phyloP scores from a whole-genome alignment of 2,329 filamentous ascomycete species.

The Moelleriella libera region DNA sequence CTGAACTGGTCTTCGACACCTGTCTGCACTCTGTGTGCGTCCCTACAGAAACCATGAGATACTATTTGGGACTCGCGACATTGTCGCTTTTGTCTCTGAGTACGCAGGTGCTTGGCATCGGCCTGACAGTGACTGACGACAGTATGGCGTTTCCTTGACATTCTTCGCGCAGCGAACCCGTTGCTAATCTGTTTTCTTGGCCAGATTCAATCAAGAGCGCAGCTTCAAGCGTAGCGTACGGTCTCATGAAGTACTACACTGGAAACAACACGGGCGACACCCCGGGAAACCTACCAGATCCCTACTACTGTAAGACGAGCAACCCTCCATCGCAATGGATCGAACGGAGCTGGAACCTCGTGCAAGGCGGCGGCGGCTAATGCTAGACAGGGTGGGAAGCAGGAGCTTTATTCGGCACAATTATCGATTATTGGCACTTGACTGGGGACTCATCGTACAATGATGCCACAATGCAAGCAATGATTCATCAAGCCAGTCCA shows the following conservation, averaged over 20 bases:
- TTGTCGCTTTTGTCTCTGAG: constrained; percentile 6
- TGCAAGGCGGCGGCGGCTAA: background rate
- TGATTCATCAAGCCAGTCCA: constrained; percentile 47
- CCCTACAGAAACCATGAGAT: constrained; percentile 1
- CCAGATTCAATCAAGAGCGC: constrained; percentile 35
- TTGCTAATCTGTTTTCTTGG: too few species aligned
- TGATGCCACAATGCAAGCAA: constrained; percentile 38
- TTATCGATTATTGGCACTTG: constrained; percentile 60
- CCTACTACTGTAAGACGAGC: constrained; percentile 43
- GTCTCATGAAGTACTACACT: constrained; percentile 34
- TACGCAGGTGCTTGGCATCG: constrained; percentile 10
- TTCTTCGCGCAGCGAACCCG: background rate
- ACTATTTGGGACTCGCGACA: background rate
- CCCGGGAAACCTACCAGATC: constrained; percentile 42
- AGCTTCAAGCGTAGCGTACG: constrained; percentile 31
- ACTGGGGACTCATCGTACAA: constrained; percentile 56
- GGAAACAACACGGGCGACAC: constrained; percentile 45
- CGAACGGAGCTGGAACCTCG: too few species aligned
- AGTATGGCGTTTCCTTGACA: constrained; percentile 10
- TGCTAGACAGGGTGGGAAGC: constrained; percentile 50
- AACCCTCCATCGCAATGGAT: background rate
- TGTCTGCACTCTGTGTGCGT: background rate
- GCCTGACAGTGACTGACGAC: constrained; percentile 17
- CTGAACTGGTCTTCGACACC: background rate
- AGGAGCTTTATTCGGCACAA: constrained; percentile 54